Evolutionary conservation across 208 protist genomes (phyloP), one percentile per base, ranked within the genome.

Genomic region (Crithidia fasciculata): DNA sequence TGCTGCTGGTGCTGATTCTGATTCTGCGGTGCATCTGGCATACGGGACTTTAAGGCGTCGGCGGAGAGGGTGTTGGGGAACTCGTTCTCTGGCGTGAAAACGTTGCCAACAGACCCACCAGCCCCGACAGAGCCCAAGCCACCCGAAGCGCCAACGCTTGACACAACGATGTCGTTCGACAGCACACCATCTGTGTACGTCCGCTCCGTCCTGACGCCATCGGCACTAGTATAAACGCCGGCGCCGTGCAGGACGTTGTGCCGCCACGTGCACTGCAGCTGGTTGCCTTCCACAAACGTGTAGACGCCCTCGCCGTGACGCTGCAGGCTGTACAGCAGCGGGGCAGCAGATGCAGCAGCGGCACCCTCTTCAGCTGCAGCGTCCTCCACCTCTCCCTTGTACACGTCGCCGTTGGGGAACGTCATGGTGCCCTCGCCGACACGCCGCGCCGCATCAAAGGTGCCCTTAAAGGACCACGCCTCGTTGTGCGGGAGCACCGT

Each of bases 181-280:
- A 93, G 54, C 44, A 94, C 84, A 8, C 91, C 91, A 62, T 94
- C 87, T 4, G 81, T 72, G 72, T 96, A 96, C 7, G 54, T 58
- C 39, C 91, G 87, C 40, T 60, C 76, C 18, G 76, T 82, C 44
- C 64, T 56, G 59, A 85, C 82, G 45, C 89, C 87, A 2, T 69
- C 76, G 4, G 76, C 49, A 2, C 81, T 77, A 2, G 64, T 91
- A 81, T 94, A 92, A 8, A 80, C 77, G 18, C 91, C 91, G 12
- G 85, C 70, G 12, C 91, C 91, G 69, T 93, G 73, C 9, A 96
- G 81, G 8, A 96, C 84, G 65, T 93, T 91, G 62, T 92, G 88
- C 49, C 80, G 68, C 91, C 91, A 96, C 58, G 79, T 89, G 70
- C 91, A 96, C 60, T 71, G 69, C 43, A 96, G 78, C 52, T 72